Base-by-base conservation (phyloP, 805 yeast genomes). In the Zygoascus biomembranicola region DNA sequence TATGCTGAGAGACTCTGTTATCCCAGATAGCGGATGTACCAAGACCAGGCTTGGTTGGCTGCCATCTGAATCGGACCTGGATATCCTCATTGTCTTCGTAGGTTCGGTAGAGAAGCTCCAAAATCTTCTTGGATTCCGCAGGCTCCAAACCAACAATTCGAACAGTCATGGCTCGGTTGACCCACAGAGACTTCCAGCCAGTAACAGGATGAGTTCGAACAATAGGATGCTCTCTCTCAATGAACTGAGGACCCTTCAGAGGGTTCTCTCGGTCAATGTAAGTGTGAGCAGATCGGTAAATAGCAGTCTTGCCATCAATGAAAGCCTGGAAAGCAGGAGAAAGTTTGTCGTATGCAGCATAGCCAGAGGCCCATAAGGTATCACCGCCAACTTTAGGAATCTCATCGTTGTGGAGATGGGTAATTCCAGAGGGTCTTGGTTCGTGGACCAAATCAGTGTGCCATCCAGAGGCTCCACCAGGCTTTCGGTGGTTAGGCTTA, bases 381-480 rank as follows among this genome's bases (percentile, higher is more conserved):
- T 79, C 84, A n/a, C 84, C 84, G 13, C 73, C 73, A 31, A 64
- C 67, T 23, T 76, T 80, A 32, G 82, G 82, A 37, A 75, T 74
- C 55, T 84, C 85, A 48, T 84, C 70, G 53, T 83, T 80, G 18
- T 80, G 73, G 62, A 86, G 81, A 57, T 83, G 77, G 0, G 95
- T 85, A 53, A 78, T 72, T 14, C 85, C 85, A 13, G 92, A 85
- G 11, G 90, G 86, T 64, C 82, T 87, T 50, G 75, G 75, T 67
- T 86, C 94, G 66, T 83, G 86, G 26, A 88, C 78, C 44, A 84
- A 84, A 66, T 87, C 95, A 10, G 87, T 76, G 68, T 87, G 94
- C 87, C 88, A 86, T 20, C 65, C 67, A 26, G 43, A 49, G 55
- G 46, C 51, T 32, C 43, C 57, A 56, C 32, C 54, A 49, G 62